phyloP scores from a whole-genome alignment of 345 rosid species.

The Trapa bicornis region DNA sequence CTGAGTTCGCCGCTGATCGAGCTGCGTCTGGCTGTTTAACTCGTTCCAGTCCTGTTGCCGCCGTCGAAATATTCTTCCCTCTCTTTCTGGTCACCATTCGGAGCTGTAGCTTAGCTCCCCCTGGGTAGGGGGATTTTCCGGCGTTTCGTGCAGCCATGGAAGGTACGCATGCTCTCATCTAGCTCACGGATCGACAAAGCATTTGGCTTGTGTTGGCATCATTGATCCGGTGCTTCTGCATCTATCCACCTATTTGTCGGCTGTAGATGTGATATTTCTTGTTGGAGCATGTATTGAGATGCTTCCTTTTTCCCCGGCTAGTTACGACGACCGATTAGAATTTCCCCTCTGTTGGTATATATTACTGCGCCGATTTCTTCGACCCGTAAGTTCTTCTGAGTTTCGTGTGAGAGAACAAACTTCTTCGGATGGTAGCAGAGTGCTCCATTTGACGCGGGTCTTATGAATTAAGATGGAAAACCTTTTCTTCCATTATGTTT shows the following conservation, averaged over 20 bases:
- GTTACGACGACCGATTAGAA: not conserved
- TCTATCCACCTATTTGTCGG: not conserved
- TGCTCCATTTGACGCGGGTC: no score
- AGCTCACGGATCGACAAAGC: not conserved
- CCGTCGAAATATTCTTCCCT: not conserved
- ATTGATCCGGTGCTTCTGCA: not conserved
- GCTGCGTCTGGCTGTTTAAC: not conserved
- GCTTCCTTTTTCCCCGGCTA: not conserved
- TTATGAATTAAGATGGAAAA: no score
- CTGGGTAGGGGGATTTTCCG: not conserved
- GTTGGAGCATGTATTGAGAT: not conserved
- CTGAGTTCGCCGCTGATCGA: not conserved
- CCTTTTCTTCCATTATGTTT: no score
- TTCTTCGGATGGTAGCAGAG: no score
- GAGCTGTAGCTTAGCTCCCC: not conserved
- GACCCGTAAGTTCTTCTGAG: not conserved
- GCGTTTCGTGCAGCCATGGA: not conserved
- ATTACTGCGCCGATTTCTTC: no score
- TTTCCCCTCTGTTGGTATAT: not conserved
- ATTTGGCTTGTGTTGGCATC: not conserved
- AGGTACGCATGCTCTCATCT: not conserved
- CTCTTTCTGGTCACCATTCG: not conserved
- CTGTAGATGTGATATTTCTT: not conserved
- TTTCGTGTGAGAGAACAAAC: no score
- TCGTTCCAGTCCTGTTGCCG: not conserved